Evolutionary conservation across 208 protist species (phyloP), one percentile per base, ranked within the genome.

Genomic region (Balamuthia mandrillaris): DNA sequence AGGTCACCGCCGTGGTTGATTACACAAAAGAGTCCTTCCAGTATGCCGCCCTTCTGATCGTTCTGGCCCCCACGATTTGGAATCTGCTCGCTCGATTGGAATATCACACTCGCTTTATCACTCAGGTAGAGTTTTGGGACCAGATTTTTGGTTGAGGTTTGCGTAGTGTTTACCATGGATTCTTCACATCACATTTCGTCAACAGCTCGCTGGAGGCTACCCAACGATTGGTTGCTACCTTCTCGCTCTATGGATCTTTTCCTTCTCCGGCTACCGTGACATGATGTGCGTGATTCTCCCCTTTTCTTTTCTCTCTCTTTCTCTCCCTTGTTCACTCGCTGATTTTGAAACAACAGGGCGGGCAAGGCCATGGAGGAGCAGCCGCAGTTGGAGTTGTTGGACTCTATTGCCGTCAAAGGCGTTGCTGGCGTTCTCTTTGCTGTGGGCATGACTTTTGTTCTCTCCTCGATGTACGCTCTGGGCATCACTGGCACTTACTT

Each of bases 401-500:
- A 92, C 14, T 56, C 29, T 21, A n/a, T n/a, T 42, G 24, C 42
- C 0, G 14, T 94, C 27, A 65, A 66, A 51, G 51, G 39, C 12
- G 35, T 89, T 29, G 89, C 93, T 2, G 82, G 79, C 33, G 87
- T 77, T 18, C 74, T 97, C 35, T 63, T 94, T 60, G 79, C 52
- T 4, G 44, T 81, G 9, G 95, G 94, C n/a, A 87, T 72, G 24
- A 85, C 90, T 21, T 91, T 97, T 1, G 95, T 97, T 16, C 41
- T 94, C 1, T 89, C 88, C 0, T 89, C 94, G 12, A 94, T 95
- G 63, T 81, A 77, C 12, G 77, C 77, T 77, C 41, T 98, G 41
- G 96, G 96, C 21, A 86, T 98, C 56, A 96, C 94, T 24, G 95
- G 95, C 24, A 97, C 96, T 14, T 98, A 96, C 85, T 86, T 98